Evolutionary conservation across 1,284 basidiomycete species (phyloP).

Genomic region (Pascua guehoae): DNA sequence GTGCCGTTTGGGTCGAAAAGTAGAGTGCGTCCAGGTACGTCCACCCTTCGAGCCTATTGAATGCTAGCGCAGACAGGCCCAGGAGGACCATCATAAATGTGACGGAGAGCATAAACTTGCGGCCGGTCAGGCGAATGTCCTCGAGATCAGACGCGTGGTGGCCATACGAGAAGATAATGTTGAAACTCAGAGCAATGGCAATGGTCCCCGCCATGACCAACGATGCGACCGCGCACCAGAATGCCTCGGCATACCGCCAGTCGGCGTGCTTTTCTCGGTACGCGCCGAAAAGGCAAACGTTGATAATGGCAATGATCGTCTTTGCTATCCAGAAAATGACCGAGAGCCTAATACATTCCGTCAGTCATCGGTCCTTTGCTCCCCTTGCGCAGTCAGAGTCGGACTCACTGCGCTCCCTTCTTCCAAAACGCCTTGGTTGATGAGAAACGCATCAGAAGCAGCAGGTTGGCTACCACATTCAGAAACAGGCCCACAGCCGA

Average conservation of each 20-base stretch:
- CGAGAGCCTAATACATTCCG: conserved; percentile 25
- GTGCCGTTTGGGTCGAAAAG: conserved; percentile 28
- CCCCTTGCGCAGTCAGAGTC: conserved; percentile 3
- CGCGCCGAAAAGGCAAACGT: conserved; percentile 42
- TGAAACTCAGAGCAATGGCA: conserved; percentile 39
- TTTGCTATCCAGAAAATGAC: conserved; percentile 50
- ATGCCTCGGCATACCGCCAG: conserved; percentile 46
- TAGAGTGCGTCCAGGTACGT: conserved; percentile 41
- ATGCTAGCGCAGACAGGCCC: conserved; percentile 41
- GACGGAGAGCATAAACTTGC: conserved; percentile 51
- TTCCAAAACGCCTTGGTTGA: conserved; percentile 5
- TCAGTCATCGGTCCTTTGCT: too few relatives aligned
- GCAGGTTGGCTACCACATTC: conserved; percentile 50
- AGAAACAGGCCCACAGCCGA: conserved; percentile 48
- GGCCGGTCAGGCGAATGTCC: conserved; percentile 42
- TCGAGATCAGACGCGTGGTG: conserved; percentile 21
- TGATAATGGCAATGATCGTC: conserved; percentile 47
- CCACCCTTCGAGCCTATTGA: conserved; percentile 43
- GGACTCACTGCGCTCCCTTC: too few relatives aligned
- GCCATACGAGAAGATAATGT: conserved; percentile 44
- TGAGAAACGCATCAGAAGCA: conserved; percentile 51
- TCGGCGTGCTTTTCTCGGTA: conserved; percentile 31
- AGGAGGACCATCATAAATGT: conserved; percentile 46
- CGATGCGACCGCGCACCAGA: conserved; percentile 52
- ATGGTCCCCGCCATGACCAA: conserved; percentile 47